Conservation (phyloP, 2,329 filamentous ascomycete species). For the Penicillium sp. region DNA sequence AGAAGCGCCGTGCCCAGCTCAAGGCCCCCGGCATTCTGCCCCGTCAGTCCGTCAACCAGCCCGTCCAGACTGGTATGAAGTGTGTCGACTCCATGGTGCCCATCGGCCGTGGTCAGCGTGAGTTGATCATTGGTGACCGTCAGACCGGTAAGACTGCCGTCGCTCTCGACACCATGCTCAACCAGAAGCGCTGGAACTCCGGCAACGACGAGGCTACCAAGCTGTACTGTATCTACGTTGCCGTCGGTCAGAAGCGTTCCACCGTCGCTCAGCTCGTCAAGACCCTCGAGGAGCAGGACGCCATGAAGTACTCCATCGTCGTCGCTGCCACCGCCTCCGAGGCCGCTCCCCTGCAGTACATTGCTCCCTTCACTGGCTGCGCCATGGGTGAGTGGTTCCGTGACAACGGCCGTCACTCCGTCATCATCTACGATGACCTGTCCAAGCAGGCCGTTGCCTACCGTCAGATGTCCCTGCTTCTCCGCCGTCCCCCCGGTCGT, state of each 20-base stretch:
- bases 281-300: slow-evolving; percentile 99
- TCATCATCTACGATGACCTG: slow-evolving; percentile 92
- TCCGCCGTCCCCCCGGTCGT: slow-evolving; percentile 96
- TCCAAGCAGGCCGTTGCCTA: slow-evolving; percentile 98
- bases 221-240: slow-evolving; percentile 99
- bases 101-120: slow-evolving; percentile 99
- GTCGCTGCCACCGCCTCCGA: slow-evolving; percentile 97
- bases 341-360: slow-evolving; percentile 90
- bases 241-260: slow-evolving; percentile 98
- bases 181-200: slow-evolving; percentile 98
- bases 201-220: slow-evolving; percentile 88
- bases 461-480: slow-evolving; percentile 97
- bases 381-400: slow-evolving; percentile 72
- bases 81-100: slow-evolving; percentile 99
- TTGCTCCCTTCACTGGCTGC: slow-evolving; percentile 83
- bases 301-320: slow-evolving; percentile 95
- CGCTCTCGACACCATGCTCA: slow-evolving; percentile 94
- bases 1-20: slow-evolving; percentile 94
- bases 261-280: slow-evolving; percentile 99
- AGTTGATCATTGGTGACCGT: slow-evolving; percentile 99
- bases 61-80: slow-evolving; percentile 99
- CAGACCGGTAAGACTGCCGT: slow-evolving; percentile 99
- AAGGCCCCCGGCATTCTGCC: slow-evolving; percentile 99
- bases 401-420: slow-evolving; percentile 81
- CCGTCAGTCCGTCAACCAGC: slow-evolving; percentile 94